Evolutionary conservation across 2,329 filamentous ascomycete species (phyloP).

Genomic region (Aureobasidium sp.): DNA sequence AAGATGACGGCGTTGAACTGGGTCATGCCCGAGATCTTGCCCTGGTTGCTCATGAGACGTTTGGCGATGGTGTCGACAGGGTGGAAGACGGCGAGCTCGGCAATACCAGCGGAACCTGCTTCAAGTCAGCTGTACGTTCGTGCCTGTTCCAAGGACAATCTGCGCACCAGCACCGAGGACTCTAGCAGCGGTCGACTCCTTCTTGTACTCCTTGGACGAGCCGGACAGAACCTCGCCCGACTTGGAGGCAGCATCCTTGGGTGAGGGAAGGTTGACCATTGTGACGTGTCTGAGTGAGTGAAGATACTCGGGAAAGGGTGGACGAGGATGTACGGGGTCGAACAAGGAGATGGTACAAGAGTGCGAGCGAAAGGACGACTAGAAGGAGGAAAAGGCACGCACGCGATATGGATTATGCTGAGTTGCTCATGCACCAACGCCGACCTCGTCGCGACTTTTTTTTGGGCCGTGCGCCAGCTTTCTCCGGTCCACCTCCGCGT

Average conservation of each 20-base stretch:
- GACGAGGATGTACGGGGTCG: not conserved
- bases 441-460: not conserved
- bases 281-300: not conserved
- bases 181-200: constrained; percentile 81
- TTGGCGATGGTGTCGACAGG: constrained; percentile 98
- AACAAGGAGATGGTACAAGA: not conserved
- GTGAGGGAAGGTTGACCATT: constrained; percentile 19
- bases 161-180: constrained; percentile 78
- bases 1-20: constrained; percentile 90
- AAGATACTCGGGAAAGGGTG: not conserved
- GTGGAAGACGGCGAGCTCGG: constrained; percentile 88
- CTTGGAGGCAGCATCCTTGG: constrained; percentile 9
- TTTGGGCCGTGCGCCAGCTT: not conserved
- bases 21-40: constrained; percentile 51
- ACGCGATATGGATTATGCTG: constrained; percentile 4
- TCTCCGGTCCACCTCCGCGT: constrained; percentile 2
- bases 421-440: not conserved
- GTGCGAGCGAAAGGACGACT: not conserved
- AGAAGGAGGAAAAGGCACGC: not conserved
- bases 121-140: constrained; percentile 1
- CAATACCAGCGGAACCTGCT: constrained; percentile 81
- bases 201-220: constrained; percentile 56
- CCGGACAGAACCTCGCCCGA: constrained; percentile 1
- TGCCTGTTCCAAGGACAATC: not conserved
- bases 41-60: constrained; percentile 97